Base-by-base conservation (phyloP, 2,329 filamentous ascomycete species). In the Macrophomina pseudophaseolina region DNA sequence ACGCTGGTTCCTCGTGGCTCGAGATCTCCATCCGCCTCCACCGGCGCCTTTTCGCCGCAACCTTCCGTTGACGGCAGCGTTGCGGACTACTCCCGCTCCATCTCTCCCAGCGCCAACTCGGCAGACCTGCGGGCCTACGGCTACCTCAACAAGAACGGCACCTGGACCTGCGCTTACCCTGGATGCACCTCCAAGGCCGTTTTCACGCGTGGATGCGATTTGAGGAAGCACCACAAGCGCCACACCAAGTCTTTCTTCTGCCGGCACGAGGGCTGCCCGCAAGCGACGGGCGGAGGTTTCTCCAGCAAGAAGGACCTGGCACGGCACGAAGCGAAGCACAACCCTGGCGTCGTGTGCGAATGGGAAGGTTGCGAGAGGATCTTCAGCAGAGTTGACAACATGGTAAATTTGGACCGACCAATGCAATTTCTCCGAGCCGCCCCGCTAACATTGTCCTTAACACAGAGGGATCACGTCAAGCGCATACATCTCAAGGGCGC, bases 181-280 rank as follows among this genome's bases (percentile, higher is more conserved):
- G 84, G 83, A 14, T 89, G 87, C 74, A 83, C 84, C n/a, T 88
- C 86, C 51, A 82, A 82, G 68, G 84, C 86, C 2, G 77, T 83
- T 1, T 89, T 88, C 74, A 84, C 82, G 7, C 81, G 87, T 52
- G 86, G 85, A 38, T 89, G 87, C 72, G 87, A 89, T 73, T 78
- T 89, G 18, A 81, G 87, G 33, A 89, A 89, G 72, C 87, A 89
- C 72, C 87, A 85, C 78, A 87, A 88, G 72, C 80, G 87, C 14
- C 87, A 89, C 74, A 85, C 83, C 33, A 88, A 88, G 70, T 82
- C 85, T 16, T 83, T 88, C 64, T 88, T 87, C 74, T 89, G 87
- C 74, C 84, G 86, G 4, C 81, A 87, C 67, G 79, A 84, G 58
- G 85, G 85, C 12, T 89, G 87, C 72, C 84, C 86, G 12, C 85